Base-by-base conservation (phyloP, 495 filamentous ascomycete genomes). In the Aeminium ludgeri region DNA sequence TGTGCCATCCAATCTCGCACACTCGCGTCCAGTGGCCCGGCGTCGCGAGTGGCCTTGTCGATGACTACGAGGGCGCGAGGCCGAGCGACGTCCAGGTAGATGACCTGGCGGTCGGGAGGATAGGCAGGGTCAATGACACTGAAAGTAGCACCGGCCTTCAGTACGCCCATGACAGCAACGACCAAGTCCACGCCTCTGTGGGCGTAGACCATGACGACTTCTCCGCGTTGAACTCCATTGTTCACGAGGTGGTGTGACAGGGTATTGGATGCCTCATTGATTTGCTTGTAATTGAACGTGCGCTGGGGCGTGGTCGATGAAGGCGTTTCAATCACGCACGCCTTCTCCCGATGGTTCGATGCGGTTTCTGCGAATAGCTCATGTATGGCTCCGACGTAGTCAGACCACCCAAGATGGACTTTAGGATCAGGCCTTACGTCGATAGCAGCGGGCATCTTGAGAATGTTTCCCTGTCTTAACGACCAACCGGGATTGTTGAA, bases 191-290 rank as follows among this genome's bases (percentile, higher is more conserved):
- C 80, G 10, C 72, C 71, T 3, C 87, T 73, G 56, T 94, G 71
- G 20, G 83, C 82, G 58, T 78, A 96, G 38, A 87, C 77, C 86
- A 94, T 94, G 40, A 92, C 81, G 18, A 95, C 85, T 37, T 96
- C 87, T 10, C 83, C 86, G 41, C 74, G 66, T 30, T 78, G 65
- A 38, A 86, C 65, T 19, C 86, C 87, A 41, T 71, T 66, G 23
- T 73, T 61, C 31, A 84, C 68, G 20, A 95, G 64, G 52, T 89
- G 69, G 59, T 86, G 80, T 7, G 80, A 79, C 3, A 96, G 63
- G 10, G 73, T 67, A 53, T 92, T 91, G 10, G 82, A 79, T 0
- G 79, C 79, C 59, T 92, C 77, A 55, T 86, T 73, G 45, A 97
- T 93, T 52, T 94, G 83, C 43, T 62, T 60, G 59, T 97, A 97